Base-by-base conservation (phyloP, 352 stramenopile genomes). In the Pilasporangium apinafurcum region DNA sequence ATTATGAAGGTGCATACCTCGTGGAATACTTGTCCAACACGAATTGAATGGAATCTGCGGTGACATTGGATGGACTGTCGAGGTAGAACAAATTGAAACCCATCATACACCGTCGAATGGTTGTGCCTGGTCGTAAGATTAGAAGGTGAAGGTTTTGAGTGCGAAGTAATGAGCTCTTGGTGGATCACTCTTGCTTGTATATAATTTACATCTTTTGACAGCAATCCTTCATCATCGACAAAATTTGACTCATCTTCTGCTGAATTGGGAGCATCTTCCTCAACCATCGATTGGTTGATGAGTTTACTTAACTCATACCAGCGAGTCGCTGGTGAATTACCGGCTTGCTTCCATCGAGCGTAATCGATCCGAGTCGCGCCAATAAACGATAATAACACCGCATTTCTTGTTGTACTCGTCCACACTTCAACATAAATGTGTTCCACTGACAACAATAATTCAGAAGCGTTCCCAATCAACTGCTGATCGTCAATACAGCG, bases 261-360 rank as follows among this genome's bases (percentile, higher is more conserved):
- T 8, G 8, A 8, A 2, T 6, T 29, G 8, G 14, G 35, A 20
- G 4, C 22, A 12, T 24, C 13, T 25, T 30, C 16, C n/a, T n/a
- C n/a, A n/a, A n/a, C n/a, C n/a, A n/a, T n/a, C n/a, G n/a, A n/a
- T n/a, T n/a, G n/a, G n/a, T n/a, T n/a, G n/a, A n/a, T n/a, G n/a
- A n/a, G n/a, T n/a, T n/a, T n/a, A n/a, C n/a, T n/a, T n/a, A 51
- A 17, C 14, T 5, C 4, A 9, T 57, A 57, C 49, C 49, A 57
- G 5, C 49, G 49, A 8, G 24, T 35, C n/a, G 16, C 8, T 14
- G 10, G 8, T 5, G 3, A 2, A 8, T 7, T 4, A 9, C 10
- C 12, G 5, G 20, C 13, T 28, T 18, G 20, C 20, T 14, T 17
- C 48, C 48, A 55, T 2, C 18, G 16, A 6, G n/a, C 17, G 4